These are phyloP conservation scores for Achlya hypogyna DNA, from an alignment of 352 stramenopile species.

Conservation along the genomic window DNA sequence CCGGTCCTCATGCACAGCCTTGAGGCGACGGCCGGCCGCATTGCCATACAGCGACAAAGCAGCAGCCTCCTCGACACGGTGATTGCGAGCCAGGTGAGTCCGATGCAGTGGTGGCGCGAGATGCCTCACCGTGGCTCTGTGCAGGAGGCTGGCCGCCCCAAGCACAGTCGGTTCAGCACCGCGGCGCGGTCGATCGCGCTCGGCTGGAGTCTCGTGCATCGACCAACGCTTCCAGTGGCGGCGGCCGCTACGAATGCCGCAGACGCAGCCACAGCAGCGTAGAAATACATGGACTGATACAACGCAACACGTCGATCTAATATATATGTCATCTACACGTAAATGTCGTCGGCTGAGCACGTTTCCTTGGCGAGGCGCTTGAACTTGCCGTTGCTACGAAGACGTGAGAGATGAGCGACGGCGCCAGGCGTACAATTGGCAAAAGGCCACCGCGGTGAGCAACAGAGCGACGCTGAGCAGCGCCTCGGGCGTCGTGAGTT, in stretches of 20 bases:
- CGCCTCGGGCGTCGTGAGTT: constrained; percentile 46
- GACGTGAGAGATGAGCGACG: neutral
- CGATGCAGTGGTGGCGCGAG: neutral
- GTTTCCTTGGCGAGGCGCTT: constrained; percentile 39
- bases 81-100: neutral
- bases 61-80: neutral
- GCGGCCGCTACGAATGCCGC: neutral
- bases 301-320: no score
- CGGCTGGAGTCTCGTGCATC: neutral
- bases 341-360: neutral
- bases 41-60: neutral
- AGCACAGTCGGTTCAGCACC: neutral
- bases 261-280: neutral
- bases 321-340: neutral
- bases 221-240: neutral
- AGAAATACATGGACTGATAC: neutral
- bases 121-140: neutral
- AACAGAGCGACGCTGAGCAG: constrained; percentile 37
- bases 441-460: constrained; percentile 39
- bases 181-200: neutral
- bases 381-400: constrained; percentile 39
- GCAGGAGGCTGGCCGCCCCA: neutral
- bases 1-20: no score
- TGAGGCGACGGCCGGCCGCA: neutral
- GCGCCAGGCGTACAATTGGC: constrained; percentile 35